Conservation (phyloP, 768 basidiomycete genomes). For the Cystoderma amianthinum region DNA sequence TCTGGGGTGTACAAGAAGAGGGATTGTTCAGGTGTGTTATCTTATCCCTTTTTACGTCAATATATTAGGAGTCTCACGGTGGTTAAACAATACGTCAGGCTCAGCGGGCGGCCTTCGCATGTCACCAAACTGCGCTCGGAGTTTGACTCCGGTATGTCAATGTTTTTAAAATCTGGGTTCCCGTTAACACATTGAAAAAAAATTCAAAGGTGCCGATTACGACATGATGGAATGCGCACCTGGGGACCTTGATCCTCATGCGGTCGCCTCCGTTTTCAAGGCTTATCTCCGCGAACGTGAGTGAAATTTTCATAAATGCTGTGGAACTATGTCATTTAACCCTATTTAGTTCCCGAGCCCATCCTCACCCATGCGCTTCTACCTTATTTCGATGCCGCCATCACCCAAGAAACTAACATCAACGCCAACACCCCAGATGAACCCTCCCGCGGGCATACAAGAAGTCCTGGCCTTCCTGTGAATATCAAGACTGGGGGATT, state of each 20-base stretch:
- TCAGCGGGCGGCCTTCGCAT: conserved; percentile 81
- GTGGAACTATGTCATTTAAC: background rate
- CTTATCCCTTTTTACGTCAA: background rate
- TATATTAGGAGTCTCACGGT: conserved; percentile 9
- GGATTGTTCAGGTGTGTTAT: conserved; percentile 71
- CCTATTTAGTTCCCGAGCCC: conserved; percentile 69
- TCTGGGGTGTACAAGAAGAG: conserved; percentile 84
- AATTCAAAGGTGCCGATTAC: conserved; percentile 71
- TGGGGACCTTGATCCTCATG: conserved; percentile 89
- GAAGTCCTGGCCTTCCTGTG: conserved; percentile 26
- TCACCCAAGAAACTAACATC: conserved; percentile 45
- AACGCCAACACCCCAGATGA: conserved; percentile 15
- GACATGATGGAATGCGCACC: conserved; percentile 74
- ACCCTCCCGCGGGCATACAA: conserved; percentile 1
- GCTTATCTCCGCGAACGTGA: conserved; percentile 87
- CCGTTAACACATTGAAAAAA: background rate
- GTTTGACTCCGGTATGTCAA: conserved; percentile 65
- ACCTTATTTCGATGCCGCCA: conserved; percentile 74
- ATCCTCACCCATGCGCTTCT: conserved; percentile 69
- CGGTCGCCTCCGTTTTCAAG: conserved; percentile 90
- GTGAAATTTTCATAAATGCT: conserved; percentile 21
- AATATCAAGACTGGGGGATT: conserved; percentile 25
- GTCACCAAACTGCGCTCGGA: conserved; percentile 66
- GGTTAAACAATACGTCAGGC: conserved; percentile 33
- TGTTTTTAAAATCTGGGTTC: conserved; percentile 1